Evolutionary conservation across 106 monocot species (phyloP).

Genomic region (Posidonia australis): DNA sequence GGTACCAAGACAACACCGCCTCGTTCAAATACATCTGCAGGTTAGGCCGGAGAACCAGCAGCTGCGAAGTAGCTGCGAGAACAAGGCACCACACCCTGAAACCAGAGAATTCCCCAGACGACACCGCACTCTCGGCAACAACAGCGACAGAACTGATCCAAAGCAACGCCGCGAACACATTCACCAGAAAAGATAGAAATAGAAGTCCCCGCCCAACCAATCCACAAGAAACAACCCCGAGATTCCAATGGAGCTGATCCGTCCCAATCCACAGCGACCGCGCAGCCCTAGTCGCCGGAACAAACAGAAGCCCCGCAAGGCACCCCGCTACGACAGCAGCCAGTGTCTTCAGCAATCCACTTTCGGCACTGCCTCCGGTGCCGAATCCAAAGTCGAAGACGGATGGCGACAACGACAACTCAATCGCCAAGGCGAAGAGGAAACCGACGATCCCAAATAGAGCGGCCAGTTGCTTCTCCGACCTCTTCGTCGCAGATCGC

Average conservation of each 20-base stretch:
- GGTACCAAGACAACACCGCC: constrained; percentile 86
- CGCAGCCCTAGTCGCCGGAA: constrained; percentile 43
- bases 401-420: constrained; percentile 15
- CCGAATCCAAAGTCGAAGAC: constrained; percentile 31
- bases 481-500: constrained; percentile 23
- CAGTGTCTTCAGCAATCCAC: neutral
- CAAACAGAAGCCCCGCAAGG: constrained; percentile 28
- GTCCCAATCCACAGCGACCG: constrained; percentile 81
- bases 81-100: constrained; percentile 28
- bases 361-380: neutral
- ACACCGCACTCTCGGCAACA: neutral
- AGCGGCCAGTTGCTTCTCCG: constrained; percentile 14
- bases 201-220: constrained; percentile 20
- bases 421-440: constrained; percentile 10
- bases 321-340: constrained; percentile 20
- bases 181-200: constrained; percentile 21
- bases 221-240: constrained; percentile 50
- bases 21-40: constrained; percentile 87
- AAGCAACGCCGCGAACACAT: constrained; percentile 25
- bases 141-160: constrained; percentile 22
- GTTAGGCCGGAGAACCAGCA: constrained; percentile 42
- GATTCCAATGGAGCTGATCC: constrained; percentile 67
- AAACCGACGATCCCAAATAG: constrained; percentile 25
- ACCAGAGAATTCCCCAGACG: neutral
- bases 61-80: constrained; percentile 27